Percentiles rank a stretch among this genome's conserved stretches.
phyloP scores from a whole-genome alignment of 179 eudicot genomes.

The Camellia oleifera region DNA sequence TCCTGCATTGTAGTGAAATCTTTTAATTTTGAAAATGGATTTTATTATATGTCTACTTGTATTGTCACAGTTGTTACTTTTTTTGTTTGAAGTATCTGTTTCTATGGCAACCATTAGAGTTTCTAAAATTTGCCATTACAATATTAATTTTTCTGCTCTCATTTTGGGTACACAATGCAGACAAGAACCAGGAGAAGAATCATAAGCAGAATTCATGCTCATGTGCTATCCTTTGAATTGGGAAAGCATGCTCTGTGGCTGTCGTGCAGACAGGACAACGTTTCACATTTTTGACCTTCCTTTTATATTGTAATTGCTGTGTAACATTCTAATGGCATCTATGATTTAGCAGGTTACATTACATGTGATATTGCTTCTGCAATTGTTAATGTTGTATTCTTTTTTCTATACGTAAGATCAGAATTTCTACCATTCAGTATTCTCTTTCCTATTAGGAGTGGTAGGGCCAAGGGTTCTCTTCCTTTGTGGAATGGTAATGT shows the following conservation, averaged over 20 bases:
- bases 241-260: constrained; percentile 12
- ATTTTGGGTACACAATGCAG: constrained; percentile 15
- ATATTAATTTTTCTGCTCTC: not conserved
- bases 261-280: not conserved
- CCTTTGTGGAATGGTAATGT: not conserved
- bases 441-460: not conserved
- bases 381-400: constrained; percentile 8
- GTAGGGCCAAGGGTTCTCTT: not conserved
- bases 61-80: not conserved
- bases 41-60: not conserved
- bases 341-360: constrained; percentile 13
- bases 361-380: constrained; percentile 15
- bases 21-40: not conserved
- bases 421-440: not conserved
- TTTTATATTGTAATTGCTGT: constrained; percentile 5
- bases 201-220: constrained; percentile 25
- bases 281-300: constrained; percentile 13
- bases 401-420: constrained; percentile 9
- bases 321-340: constrained; percentile 6
- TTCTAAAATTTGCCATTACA: not conserved
- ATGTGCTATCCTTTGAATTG: constrained; percentile 25
- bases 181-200: constrained; percentile 27
- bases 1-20: not conserved
- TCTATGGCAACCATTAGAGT: not conserved
- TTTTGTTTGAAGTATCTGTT: not conserved